Evolutionary conservation across 345 rosid genomes (phyloP), one percentile per base, ranked within the genome.

Genomic region (rapeseed (Brassica napus)): DNA sequence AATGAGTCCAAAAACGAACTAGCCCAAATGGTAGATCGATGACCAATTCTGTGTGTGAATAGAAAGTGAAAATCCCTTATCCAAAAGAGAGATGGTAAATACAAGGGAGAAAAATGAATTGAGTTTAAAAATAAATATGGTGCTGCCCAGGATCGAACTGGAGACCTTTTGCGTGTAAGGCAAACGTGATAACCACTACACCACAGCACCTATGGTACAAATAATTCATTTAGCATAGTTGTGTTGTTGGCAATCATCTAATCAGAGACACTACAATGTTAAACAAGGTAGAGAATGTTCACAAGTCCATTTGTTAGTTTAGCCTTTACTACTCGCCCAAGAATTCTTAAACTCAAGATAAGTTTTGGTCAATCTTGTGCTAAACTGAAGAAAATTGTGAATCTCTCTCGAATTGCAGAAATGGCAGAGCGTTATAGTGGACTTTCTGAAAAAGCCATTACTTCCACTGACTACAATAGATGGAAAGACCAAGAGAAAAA

Each of bases 391-490:
- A 69, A 52, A 28, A 52, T 31, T 8, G 34, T 64, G 57, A 58
- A 60, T 14, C 16, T 67, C n/a, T 75, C 57, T 70, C 59, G 10
- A 6, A 5, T 47, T 85, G 75, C 93, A 90, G 98, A 90, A 71
- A 80, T 89, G 74, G 90, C 91, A 18, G 92, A 93, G 68, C 88
- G 94, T 71, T 74, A 87, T 49, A 72, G 14, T 66, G 87, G 88
- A 21, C 80, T 85, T 31, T 23, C 87, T 60, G 74, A 86, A 58
- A 37, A 65, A 79, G 28, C 82, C 83, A 5, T 35, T 83, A 44
- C 86, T 88, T 62, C 94, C 97, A 9, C 65, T 89, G 67, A 90
- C 86, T 47, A 69, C 83, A 59, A 87, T 73, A 77, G 91, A 88
- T 58, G 84, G 80, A 65, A 92, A 86, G 72, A 76, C 82, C 74